Conservation (phyloP, 1,284 basidiomycete genomes). For the Pholiota adiposa region DNA sequence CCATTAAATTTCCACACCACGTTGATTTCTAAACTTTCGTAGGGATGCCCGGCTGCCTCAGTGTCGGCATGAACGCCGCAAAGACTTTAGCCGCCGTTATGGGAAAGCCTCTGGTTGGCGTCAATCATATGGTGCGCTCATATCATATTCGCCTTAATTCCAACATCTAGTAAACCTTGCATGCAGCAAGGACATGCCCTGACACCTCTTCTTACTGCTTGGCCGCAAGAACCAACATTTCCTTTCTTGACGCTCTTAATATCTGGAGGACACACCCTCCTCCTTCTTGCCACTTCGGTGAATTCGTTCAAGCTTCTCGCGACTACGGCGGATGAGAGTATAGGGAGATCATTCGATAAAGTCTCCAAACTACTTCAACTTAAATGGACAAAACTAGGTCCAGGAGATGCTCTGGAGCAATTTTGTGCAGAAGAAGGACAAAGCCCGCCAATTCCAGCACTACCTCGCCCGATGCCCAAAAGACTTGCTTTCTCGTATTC, state of each 20-base stretch:
- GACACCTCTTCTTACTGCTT: constrained; percentile 78
- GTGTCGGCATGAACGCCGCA: constrained; percentile 78
- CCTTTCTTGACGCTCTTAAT: constrained; percentile 89
- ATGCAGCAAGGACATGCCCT: constrained; percentile 90
- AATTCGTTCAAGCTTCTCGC: constrained; percentile 74
- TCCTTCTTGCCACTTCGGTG: constrained; percentile 72
- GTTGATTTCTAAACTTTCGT: neutral
- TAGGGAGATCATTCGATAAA: constrained; percentile 84
- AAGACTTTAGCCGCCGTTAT: constrained; percentile 80
- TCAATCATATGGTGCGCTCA: constrained; percentile 87
- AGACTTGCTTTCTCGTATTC: constrained; percentile 78
- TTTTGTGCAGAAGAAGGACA: constrained; percentile 52
- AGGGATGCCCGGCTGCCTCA: constrained; percentile 84
- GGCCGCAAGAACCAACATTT: constrained; percentile 60
- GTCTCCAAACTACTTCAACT: constrained; percentile 72
- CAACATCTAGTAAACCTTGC: neutral
- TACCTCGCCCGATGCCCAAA: constrained; percentile 59
- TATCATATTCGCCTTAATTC: neutral
- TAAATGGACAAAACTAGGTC: constrained; percentile 62
- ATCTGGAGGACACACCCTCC: constrained; percentile 90
- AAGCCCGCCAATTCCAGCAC: constrained; percentile 40
- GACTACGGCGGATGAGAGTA: constrained; percentile 75
- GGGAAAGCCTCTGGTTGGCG: constrained; percentile 82
- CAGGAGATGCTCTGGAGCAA: constrained; percentile 79
- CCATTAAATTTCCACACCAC: neutral